These are phyloP conservation scores for Penicillium tannophilum DNA, from an alignment of 495 filamentous ascomycete genomes.

Conservation along the genomic window DNA sequence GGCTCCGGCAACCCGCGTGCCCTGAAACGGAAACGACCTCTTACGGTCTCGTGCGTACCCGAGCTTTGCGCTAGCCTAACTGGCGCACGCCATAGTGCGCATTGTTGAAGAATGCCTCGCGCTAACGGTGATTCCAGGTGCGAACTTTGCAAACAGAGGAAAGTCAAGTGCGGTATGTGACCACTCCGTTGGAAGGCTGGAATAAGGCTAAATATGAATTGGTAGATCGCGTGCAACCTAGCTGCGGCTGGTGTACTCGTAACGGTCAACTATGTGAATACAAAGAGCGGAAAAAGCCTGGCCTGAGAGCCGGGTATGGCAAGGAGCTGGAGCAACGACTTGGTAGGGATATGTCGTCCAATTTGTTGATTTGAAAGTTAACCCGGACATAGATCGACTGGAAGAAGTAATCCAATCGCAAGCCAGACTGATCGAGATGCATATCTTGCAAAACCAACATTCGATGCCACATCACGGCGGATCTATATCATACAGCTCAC, in stretches of 20 bases:
- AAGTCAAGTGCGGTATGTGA: constrained; percentile 71
- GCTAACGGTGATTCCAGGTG: constrained; percentile 53
- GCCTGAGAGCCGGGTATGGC: constrained; percentile 81
- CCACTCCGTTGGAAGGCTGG: neutral
- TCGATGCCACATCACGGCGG: constrained; percentile 27
- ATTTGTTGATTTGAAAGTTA: neutral
- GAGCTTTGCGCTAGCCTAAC: neutral
- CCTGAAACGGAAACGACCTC: constrained; percentile 48
- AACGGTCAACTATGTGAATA: constrained; percentile 80
- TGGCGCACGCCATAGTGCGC: constrained; percentile 2
- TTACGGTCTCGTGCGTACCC: constrained; percentile 47
- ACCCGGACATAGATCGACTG: constrained; percentile 40
- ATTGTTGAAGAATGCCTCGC: constrained; percentile 1
- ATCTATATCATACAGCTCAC: constrained; percentile 43
- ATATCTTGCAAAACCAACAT: constrained; percentile 45
- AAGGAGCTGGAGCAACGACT: constrained; percentile 84
- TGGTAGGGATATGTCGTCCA: constrained; percentile 26
- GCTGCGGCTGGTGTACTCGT: constrained; percentile 84
- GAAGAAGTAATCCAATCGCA: constrained; percentile 52
- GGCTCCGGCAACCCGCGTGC: constrained; percentile 31
- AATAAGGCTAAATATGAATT: constrained; percentile 2
- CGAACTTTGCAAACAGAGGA: constrained; percentile 81
- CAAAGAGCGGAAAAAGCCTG: constrained; percentile 83
- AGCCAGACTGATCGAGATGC: constrained; percentile 50
- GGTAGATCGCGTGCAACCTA: constrained; percentile 71